Evolutionary conservation across 2,329 filamentous ascomycete genomes (phyloP).

Genomic region (Fusarium camptoceras): DNA sequence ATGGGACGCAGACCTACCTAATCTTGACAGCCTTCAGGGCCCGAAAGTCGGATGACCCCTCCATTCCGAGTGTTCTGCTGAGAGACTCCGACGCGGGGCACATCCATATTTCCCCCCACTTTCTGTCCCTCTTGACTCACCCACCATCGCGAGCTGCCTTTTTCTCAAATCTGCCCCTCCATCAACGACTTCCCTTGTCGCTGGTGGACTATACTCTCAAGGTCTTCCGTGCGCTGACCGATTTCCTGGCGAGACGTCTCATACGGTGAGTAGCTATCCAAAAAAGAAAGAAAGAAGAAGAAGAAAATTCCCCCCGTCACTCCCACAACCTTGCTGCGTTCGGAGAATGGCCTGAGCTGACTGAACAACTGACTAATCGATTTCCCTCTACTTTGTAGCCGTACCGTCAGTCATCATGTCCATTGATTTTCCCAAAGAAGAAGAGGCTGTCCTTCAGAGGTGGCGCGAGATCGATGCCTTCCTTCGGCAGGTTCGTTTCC

Average conservation of each 20-base stretch:
- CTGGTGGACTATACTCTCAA: constrained; percentile 28
- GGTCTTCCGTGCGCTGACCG: constrained; percentile 27
- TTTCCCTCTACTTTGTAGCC: constrained; percentile 19
- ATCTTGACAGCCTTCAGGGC: background rate
- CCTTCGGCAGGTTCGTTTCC: constrained; percentile 74
- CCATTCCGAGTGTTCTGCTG: background rate
- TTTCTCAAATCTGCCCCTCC: constrained; percentile 46
- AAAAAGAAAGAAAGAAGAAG: background rate
- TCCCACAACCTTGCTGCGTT: background rate
- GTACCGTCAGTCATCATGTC: constrained; percentile 67
- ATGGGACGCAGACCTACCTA: background rate
- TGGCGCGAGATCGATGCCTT: constrained; percentile 97
- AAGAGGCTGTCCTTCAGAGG: constrained; percentile 83
- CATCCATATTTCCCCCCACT: constrained; percentile 42
- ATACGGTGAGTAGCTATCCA: constrained; percentile 26
- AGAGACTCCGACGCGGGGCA: constrained; percentile 40
- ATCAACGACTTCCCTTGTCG: constrained; percentile 34
- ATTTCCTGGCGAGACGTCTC: constrained; percentile 26
- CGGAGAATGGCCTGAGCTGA: constrained; percentile 6
- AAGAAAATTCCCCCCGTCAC: background rate
- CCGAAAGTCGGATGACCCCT: constrained; percentile 3
- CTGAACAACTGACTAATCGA: constrained; percentile 15
- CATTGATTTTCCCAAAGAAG: constrained; percentile 92
- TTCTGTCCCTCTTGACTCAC: constrained; percentile 44
- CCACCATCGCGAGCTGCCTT: constrained; percentile 44